phyloP scores from a whole-genome alignment of 1,139 yeast species.

The Saccharomyces hybrid region DNA sequence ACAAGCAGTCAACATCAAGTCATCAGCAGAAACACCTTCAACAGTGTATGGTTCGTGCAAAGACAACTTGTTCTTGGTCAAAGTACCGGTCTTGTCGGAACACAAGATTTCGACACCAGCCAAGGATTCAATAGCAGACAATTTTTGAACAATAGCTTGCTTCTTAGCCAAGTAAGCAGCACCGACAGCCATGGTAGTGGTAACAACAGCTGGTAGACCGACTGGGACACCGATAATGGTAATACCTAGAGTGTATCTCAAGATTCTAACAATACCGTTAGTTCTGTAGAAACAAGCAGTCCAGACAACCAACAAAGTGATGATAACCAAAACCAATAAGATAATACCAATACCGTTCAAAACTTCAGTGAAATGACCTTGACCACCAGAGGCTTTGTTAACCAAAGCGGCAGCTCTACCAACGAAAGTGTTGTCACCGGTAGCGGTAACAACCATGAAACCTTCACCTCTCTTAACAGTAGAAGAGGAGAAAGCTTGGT shows the following conservation, averaged over 20 bases:
- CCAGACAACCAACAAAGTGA: slow-evolving; percentile 85
- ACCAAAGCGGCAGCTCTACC: slow-evolving; percentile 96
- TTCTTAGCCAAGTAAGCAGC: slow-evolving; percentile 97
- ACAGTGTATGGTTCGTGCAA: slow-evolving; percentile 97
- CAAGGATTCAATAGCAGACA: slow-evolving; percentile 93
- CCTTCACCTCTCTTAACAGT: slow-evolving; percentile 95
- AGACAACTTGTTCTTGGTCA: slow-evolving; percentile 92
- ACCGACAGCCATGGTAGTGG: slow-evolving; percentile 99
- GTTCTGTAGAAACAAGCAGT: slow-evolving; percentile 90
- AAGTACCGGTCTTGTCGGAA: slow-evolving; percentile 98
- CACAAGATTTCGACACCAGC: slow-evolving; percentile 98
- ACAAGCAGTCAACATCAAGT: slow-evolving; percentile 94
- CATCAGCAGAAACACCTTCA: slow-evolving; percentile 95
- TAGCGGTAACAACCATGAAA: slow-evolving; percentile 86
- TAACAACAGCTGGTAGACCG: slow-evolving; percentile 97
- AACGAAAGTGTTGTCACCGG: slow-evolving; percentile 86
- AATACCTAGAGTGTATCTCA: slow-evolving; percentile 89
- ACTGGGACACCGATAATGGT: slow-evolving; percentile 99
- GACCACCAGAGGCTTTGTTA: slow-evolving; percentile 85
- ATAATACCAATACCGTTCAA: slow-evolving; percentile 94
- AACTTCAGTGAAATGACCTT: slow-evolving; percentile 94
- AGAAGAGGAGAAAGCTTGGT: slow-evolving; percentile 81
- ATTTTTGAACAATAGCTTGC: slow-evolving; percentile 94
- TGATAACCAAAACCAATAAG: slow-evolving; percentile 77
- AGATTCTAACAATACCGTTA: slow-evolving; percentile 72